phyloP scores from a whole-genome alignment of 768 basidiomycete species.

The Pleurotus sapidus region DNA sequence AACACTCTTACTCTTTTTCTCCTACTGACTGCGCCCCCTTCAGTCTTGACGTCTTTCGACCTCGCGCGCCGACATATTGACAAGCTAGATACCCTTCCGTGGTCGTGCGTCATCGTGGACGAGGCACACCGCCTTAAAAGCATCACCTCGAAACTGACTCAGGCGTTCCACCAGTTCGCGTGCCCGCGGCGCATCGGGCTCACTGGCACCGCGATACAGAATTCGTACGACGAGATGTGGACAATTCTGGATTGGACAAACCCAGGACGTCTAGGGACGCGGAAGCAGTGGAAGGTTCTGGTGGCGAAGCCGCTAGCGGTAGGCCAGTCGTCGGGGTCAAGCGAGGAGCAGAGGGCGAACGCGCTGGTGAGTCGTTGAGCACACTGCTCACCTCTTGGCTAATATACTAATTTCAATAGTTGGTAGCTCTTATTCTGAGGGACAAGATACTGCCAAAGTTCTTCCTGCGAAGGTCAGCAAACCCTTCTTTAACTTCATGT shows the following conservation, averaged over 20 bases:
- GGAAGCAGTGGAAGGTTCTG: conserved; percentile 73
- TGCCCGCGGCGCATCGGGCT: conserved; percentile 78
- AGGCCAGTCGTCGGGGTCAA: conserved; percentile 67
- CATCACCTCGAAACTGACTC: conserved; percentile 56
- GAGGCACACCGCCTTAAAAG: conserved; percentile 94
- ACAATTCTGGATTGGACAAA: conserved; percentile 92
- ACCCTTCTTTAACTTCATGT: background rate
- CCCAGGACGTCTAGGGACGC: conserved; percentile 71
- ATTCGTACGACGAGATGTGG: conserved; percentile 89
- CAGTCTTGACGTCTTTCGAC: conserved; percentile 84
- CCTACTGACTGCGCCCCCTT: background rate
- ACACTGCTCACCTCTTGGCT: background rate
- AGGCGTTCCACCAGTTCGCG: conserved; percentile 67
- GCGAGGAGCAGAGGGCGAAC: conserved; percentile 56
- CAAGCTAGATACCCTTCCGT: conserved; percentile 62
- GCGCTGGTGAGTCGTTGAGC: conserved; percentile 38
- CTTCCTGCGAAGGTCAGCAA: conserved; percentile 70
- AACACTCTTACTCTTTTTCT: background rate
- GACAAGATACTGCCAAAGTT: conserved; percentile 75
- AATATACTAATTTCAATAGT: conserved; percentile 27
- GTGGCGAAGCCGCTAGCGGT: conserved; percentile 64
- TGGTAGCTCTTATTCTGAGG: conserved; percentile 59
- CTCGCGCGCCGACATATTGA: conserved; percentile 71
- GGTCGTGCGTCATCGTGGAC: conserved; percentile 78
- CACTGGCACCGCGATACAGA: conserved; percentile 81